Base-by-base conservation (phyloP, 768 basidiomycete genomes). In the Polyporus arcularius region DNA sequence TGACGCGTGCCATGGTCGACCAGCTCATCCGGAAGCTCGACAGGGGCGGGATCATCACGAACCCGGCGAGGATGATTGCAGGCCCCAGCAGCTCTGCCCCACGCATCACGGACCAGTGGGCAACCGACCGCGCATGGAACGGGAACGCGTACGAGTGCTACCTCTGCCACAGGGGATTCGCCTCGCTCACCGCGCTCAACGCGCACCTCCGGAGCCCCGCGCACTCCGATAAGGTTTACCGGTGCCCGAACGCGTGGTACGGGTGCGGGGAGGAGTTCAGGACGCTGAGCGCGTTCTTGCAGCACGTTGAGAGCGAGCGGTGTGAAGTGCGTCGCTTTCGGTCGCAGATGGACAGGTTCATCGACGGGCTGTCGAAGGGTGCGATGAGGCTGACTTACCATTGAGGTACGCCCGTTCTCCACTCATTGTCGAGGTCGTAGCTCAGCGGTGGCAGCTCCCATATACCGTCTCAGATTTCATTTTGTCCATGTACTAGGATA, bases 271-370 rank as follows among this genome's bases (percentile, higher is more conserved):
- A 50, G 31, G 68, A 70, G 40, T 88, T 86, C 68, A 64, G 54
- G 12, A 79, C 84, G 7, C 76, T 89, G 38, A 87, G 87, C 53
- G 86, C 69, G 4, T 70, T 90, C 55, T 81, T 80, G 49, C 82
- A 85, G 72, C 87, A 90, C 68, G 78, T 89, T 31, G 87, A 89
- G 75, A 86, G 83, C 67, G 83, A 81, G 62, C 72, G 62, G 39
- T 90, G 88, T 69, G 84, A 82, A 0, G 80, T 87, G 26, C 55
- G 69, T 35, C 80, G 71, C 70, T 86, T 85, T 67, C 74, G 57
- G 66, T 67, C 63, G 1, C 80, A 51, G 32, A 57, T 82, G n/a
- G 71, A 75, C 53, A 67, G 68, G 5, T 70, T 72, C 1, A 73
- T 85, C 74, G 69, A 51, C 12, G 50, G 18, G 11, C 35, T 35